Evolutionary conservation across 1,284 basidiomycete species (phyloP).

Genomic region (Moniliella sp.): DNA sequence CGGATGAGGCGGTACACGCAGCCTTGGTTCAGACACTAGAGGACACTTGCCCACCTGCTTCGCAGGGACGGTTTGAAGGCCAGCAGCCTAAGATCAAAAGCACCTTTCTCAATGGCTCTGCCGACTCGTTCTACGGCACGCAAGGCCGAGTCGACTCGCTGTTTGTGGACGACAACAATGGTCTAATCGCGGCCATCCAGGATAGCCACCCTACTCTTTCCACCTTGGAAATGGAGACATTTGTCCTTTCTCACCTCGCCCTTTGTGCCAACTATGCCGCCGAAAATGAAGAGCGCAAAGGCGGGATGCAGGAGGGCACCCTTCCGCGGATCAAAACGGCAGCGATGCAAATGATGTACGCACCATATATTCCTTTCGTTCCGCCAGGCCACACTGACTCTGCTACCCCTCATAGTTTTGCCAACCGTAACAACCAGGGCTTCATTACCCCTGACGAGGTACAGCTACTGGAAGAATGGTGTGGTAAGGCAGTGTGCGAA

Average conservation of each 20-base stretch:
- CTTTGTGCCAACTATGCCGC: constrained; percentile 7
- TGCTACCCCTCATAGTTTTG: constrained; percentile 37
- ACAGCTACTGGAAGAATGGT: constrained; percentile 19
- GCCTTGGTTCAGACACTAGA: constrained; percentile 13
- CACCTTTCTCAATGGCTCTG: constrained; percentile 4
- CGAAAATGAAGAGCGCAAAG: not conserved
- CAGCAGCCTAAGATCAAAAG: constrained; percentile 1
- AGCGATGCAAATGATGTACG: constrained; percentile 52
- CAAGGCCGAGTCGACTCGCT: constrained; percentile 53
- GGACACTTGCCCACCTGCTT: too few species aligned
- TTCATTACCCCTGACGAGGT: constrained; percentile 57
- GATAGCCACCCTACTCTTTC: constrained; percentile 29
- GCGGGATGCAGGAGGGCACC: too few species aligned
- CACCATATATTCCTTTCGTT: too few species aligned
- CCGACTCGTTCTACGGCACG: constrained; percentile 52
- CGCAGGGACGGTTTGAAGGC: too few species aligned
- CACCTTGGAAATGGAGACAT: constrained; percentile 43
- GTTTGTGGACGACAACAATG: constrained; percentile 52
- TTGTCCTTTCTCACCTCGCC: constrained; percentile 25
- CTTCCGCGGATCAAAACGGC: constrained; percentile 48
- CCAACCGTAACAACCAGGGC: constrained; percentile 49
- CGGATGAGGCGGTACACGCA: constrained; percentile 41
- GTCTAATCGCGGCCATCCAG: constrained; percentile 44
- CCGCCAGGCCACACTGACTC: too few species aligned
- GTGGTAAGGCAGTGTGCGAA: not conserved